Evolutionary conservation across 1,139 yeast genomes (phyloP), one percentile per base, ranked within the genome.

Genomic region (Saccharomyces uvarum): DNA sequence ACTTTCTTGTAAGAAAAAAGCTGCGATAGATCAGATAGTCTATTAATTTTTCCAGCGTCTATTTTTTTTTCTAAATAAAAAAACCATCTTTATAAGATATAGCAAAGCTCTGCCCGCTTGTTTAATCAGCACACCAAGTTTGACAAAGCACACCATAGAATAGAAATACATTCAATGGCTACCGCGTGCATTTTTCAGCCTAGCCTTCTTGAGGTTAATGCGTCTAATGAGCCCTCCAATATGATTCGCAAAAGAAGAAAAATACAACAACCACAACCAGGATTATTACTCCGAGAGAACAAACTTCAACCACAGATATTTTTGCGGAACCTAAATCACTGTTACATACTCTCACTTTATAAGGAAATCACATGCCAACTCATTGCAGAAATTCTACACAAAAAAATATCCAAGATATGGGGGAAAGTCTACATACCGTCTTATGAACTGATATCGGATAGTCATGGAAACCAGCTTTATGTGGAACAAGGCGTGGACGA

Each of bases 401-500:
- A 33, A 28, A 50, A 26, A 48, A 53, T 14, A 19, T 61, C 8
- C 42, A 48, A 24, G 53, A 52, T 29, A 21, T 58, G 16, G 63
- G 57, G 51, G 62, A 63, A 21, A 42, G 53, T 26, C n/a, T 61
- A 61, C 49, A 53, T 54, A 21, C 69, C 69, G 9, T 55, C 51
- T 8, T 66, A 63, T 53, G 60, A 59, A 38, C 49, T 64, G 4
- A 63, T 61, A 2, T 54, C 54, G 13, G 68, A 65, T 49, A 38
- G 55, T 11, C 55, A 56, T 27, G 69, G 69, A 16, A 63, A 62
- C 52, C 62, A 63, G 41, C 56, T 57, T 50, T 64, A 61, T 31
- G 57, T 63, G 38, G 66, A 65, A 53, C 61, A 59, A 19, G 52
- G 52, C 31, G 51, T 51, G 4, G 57, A 58, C 38, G 60, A 59